phyloP scores from a whole-genome alignment of 2,329 filamentous ascomycete genomes.

The Ophiostoma sp. region DNA sequence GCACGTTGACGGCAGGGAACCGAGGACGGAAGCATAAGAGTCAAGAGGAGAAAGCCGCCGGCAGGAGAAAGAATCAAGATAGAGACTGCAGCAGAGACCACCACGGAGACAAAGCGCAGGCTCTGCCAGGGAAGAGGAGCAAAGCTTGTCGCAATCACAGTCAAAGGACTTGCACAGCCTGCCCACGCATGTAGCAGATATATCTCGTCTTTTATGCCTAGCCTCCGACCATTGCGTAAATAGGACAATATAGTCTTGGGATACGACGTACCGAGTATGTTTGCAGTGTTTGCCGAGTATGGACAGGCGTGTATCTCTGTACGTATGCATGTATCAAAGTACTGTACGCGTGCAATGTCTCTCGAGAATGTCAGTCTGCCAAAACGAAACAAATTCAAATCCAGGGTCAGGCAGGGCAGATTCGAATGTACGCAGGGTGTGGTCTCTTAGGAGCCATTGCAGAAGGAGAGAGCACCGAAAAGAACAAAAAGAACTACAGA shows the following conservation, averaged over 20 bases:
- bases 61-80: too few species aligned
- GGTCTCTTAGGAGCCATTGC: too few species aligned
- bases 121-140: too few species aligned
- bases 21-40: background rate
- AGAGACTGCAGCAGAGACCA: background rate
- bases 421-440: too few species aligned
- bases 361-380: too few species aligned
- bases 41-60: background rate
- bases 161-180: background rate
- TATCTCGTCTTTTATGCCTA: conserved; percentile 1
- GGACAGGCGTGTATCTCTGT: too few species aligned
- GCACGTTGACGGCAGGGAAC: background rate
- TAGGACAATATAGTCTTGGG: too few species aligned
- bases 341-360: background rate
- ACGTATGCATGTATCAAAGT: background rate
- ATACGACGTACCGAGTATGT: background rate
- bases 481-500: background rate
- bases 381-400: background rate
- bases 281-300: background rate
- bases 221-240: background rate
- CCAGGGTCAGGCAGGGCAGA: background rate
- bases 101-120: too few species aligned
- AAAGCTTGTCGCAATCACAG: too few species aligned
- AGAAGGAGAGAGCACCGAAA: too few species aligned
- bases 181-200: background rate